These are phyloP conservation scores for Aspergillus sp. DNA, from an alignment of 2,329 filamentous ascomycete species.

Conservation along the genomic window DNA sequence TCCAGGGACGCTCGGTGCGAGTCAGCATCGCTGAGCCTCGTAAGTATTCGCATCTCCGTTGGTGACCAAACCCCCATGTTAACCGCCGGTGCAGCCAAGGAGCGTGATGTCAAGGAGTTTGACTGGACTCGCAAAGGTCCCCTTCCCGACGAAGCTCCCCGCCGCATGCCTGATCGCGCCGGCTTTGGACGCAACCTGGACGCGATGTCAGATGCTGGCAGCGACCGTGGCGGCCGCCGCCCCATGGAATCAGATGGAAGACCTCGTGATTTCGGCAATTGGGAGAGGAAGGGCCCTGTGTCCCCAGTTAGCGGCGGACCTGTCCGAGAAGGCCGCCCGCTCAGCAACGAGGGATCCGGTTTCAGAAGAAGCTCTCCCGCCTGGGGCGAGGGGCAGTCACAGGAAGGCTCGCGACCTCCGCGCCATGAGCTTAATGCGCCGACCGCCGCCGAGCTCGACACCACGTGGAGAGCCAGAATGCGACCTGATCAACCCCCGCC, in stretches of 20 bases:
- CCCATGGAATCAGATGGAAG: constrained; percentile 65
- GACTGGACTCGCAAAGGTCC: constrained; percentile 94
- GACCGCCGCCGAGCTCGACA: constrained; percentile 86
- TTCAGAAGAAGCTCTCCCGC: constrained; percentile 61
- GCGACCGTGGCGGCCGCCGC: constrained; percentile 59
- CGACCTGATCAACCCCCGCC: constrained; percentile 65
- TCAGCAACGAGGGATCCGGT: constrained; percentile 51
- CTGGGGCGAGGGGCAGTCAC: constrained; percentile 60
- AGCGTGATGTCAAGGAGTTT: constrained; percentile 71
- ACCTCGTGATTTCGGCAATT: constrained; percentile 72
- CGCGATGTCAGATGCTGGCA: constrained; percentile 44
- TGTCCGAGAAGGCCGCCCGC: constrained; percentile 48
- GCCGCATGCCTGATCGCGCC: constrained; percentile 46
- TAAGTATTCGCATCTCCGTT: constrained; percentile 38
- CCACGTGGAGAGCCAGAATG: constrained; percentile 88
- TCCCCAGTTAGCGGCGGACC: constrained; percentile 57
- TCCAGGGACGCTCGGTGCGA: constrained; percentile 82
- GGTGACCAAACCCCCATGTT: constrained; percentile 14
- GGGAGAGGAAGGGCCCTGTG: constrained; percentile 90
- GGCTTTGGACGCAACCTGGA: constrained; percentile 49
- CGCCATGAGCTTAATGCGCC: constrained; percentile 65
- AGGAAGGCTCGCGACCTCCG: constrained; percentile 71
- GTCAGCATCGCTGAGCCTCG: constrained; percentile 96
- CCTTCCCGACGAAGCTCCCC: constrained; percentile 58
- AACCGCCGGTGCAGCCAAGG: constrained; percentile 60